Evolutionary conservation across 352 stramenopile genomes (phyloP).

Genomic region (Phytophthora boehmeriae): DNA sequence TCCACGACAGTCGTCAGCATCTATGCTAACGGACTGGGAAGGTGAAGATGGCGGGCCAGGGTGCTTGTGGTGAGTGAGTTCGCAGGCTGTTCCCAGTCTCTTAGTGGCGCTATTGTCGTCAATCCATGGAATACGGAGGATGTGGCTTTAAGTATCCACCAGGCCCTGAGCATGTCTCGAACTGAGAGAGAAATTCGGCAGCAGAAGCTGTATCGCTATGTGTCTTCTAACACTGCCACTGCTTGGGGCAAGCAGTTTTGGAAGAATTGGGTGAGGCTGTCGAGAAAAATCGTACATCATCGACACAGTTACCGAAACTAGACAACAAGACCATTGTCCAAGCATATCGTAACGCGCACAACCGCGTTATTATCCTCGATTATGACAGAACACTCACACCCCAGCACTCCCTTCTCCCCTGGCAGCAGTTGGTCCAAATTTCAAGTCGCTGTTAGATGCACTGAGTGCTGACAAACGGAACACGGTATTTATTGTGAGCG

Average conservation of each 20-base stretch:
- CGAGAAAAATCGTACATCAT: conserved; percentile 58
- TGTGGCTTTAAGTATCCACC: conserved; percentile 77
- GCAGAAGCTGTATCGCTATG: conserved; percentile 90
- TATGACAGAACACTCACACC: conserved; percentile 88
- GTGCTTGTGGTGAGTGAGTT: conserved; percentile 91
- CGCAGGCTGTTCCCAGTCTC: conserved; percentile 85
- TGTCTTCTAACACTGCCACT: conserved; percentile 84
- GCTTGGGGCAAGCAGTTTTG: conserved; percentile 87
- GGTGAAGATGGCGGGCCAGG: conserved; percentile 81
- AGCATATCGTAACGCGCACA: conserved; percentile 70
- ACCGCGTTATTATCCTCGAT: conserved; percentile 88
- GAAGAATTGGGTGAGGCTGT: conserved; percentile 67
- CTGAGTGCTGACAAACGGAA: conserved; percentile 69
- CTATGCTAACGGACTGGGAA: conserved; percentile 75
- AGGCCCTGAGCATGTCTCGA: conserved; percentile 84
- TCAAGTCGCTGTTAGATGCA: conserved; percentile 77
- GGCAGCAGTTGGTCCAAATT: conserved; percentile 76
- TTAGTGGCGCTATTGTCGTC: conserved; percentile 86
- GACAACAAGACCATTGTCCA: conserved; percentile 60
- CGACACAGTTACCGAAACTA: conserved; percentile 63
- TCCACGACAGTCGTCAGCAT: conserved; percentile 32
- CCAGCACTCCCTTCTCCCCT: conserved; percentile 82
- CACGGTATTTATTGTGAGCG: conserved; percentile 81
- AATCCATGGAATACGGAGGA: conserved; percentile 92
- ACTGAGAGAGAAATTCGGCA: conserved; percentile 88